Percentiles rank a stretch among this genome's conserved stretches.
Evolutionary conservation across 2,329 filamentous ascomycete genomes (phyloP).

Genomic region (Dactylellina cionopaga): DNA sequence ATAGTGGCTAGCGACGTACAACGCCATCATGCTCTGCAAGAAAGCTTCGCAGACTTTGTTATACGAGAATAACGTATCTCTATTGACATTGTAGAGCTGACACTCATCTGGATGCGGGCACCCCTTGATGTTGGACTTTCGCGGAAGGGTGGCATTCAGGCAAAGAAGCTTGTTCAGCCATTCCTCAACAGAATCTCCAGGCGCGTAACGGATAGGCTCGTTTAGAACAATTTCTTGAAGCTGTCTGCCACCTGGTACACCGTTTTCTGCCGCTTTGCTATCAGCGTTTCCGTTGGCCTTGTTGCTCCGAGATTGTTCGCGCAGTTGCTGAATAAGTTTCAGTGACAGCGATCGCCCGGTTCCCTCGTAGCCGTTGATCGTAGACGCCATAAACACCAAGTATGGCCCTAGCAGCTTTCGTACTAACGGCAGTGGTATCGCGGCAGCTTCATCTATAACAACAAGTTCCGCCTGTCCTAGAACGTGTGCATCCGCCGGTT

Average conservation of each 20-base stretch:
- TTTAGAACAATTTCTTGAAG: slow-evolving; percentile 90
- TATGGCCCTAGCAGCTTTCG: slow-evolving; percentile 96
- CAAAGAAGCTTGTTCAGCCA: slow-evolving; percentile 96
- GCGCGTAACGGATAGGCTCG: slow-evolving; percentile 93
- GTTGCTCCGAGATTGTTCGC: slow-evolving; percentile 83
- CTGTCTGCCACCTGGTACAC: slow-evolving; percentile 74
- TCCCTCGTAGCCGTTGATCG: slow-evolving; percentile 98
- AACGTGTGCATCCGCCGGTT: slow-evolving; percentile 93
- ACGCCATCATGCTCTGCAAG: slow-evolving; percentile 95
- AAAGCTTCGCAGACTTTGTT: slow-evolving; percentile 97
- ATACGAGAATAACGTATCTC: slow-evolving; percentile 97
- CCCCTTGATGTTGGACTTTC: slow-evolving; percentile 76
- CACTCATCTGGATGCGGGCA: slow-evolving; percentile 91
- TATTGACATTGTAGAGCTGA: slow-evolving; percentile 91
- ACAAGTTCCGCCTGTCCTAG: slow-evolving; percentile 93
- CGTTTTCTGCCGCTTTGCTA: slow-evolving; percentile 73
- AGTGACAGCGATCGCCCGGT: slow-evolving; percentile 93
- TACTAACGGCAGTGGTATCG: slow-evolving; percentile 91
- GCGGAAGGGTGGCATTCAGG: slow-evolving; percentile 88
- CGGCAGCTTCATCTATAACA: slow-evolving; percentile 96
- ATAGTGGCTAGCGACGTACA: slow-evolving; percentile 97
- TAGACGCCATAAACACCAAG: slow-evolving; percentile 98
- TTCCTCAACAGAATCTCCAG: slow-evolving; percentile 89
- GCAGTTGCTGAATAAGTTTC: slow-evolving; percentile 95
- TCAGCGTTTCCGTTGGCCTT: slow-evolving; percentile 63